Percentiles rank a stretch among this genome's conserved stretches.
Evolutionary conservation across 805 yeast species (phyloP).

Genomic region (Maudiozyma barnettii): DNA sequence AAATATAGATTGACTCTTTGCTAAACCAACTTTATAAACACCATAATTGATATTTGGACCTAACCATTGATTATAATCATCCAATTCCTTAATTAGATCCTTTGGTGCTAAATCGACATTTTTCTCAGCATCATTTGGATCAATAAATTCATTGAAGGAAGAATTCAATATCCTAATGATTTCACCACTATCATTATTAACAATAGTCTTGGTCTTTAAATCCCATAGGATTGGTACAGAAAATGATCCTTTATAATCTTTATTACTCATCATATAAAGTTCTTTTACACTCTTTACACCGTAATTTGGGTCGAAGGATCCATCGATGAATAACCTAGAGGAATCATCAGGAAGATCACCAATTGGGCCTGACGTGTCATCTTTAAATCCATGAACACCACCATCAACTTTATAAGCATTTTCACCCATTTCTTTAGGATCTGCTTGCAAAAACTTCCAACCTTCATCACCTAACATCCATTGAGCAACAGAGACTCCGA

Average conservation of each 20-base stretch:
- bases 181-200: constrained; percentile 85
- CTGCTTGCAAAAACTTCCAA: constrained; percentile 55
- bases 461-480: constrained; percentile 84
- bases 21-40: constrained; percentile 85
- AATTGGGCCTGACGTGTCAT: constrained; percentile 10
- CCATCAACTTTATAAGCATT: constrained; percentile 14
- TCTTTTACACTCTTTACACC: constrained; percentile 54
- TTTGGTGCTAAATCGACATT: constrained; percentile 48
- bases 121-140: constrained; percentile 30
- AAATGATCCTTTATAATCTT: constrained; percentile 68
- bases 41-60: constrained; percentile 85
- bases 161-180: constrained; percentile 74
- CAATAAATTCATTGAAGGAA: constrained; percentile 43
- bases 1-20: constrained; percentile 66
- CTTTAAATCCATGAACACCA: constrained; percentile 10
- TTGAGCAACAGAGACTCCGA: constrained; percentile 71
- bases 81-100: constrained; percentile 45
- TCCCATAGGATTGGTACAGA: constrained; percentile 96
- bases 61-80: constrained; percentile 72
- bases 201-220: constrained; percentile 69
- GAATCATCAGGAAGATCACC: constrained; percentile 14
- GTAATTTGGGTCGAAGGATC: constrained; percentile 52
- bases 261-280: constrained; percentile 63
- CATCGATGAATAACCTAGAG: constrained; percentile 20
- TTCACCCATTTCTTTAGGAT: constrained; percentile 7